Evolutionary conservation across 179 eudicot species (phyloP), one percentile per base, ranked within the genome.

Genomic region (Silene noctiflora): DNA sequence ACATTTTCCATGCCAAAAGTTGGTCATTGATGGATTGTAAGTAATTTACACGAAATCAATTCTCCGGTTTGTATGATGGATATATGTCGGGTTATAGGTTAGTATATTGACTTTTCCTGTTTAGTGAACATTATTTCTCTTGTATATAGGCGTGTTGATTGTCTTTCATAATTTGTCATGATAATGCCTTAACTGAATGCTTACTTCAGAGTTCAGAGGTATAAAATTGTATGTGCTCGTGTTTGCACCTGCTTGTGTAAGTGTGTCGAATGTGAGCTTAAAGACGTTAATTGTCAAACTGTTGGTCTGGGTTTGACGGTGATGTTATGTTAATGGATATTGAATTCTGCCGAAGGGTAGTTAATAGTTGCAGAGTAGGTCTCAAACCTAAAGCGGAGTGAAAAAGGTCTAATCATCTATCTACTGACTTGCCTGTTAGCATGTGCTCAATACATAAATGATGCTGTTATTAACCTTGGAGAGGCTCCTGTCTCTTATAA

Each of bases 321-420:
- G 58, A 67, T 44, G 73, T 48, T 51, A 16, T 55, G 20, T 55
- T 17, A 55, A 70, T 25, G 74, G 31, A 22, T 14, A 58, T 70
- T 51, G 13, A 19, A 70, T 70, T 55, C 4, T 53, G 58, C 2
- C n/a, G 6, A 53, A 53, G 58, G 58, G 58, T 53, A 53, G 58
- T 17, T 42, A 42, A 42, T 42, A 42, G 46, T 42, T 42, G 6
- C 42, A 8, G 42, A 35, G 42, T 35, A 42, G 46, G 11, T 42
- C 46, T 42, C 12, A 39, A 39, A 5, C 9, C 44, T 5, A 42
- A 42, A 42, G 10, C 46, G 0, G 51, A 44, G 13, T 9, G 51
- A 44, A 44, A 14, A 44, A 44, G 13, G 51, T 44, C 1, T 44
- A 9, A 44, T 44, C 51, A 0, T 44, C 1, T 42, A 42, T 42